Evolutionary conservation across 1,284 basidiomycete genomes (phyloP).

Genomic region (Dichomitus squalens): DNA sequence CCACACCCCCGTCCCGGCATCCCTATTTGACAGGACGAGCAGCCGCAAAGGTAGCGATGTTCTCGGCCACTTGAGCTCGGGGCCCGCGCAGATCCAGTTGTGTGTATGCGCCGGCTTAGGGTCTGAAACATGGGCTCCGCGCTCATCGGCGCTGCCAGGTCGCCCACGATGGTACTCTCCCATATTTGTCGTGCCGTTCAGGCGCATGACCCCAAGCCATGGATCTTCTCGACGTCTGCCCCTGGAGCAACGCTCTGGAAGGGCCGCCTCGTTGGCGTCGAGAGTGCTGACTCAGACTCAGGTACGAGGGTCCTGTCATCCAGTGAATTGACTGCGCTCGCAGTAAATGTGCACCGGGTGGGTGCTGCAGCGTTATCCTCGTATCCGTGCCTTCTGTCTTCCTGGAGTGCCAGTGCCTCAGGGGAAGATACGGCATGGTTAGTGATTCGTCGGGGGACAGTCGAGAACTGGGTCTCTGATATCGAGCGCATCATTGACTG

Average conservation of each 20-base stretch:
- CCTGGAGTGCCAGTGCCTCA: no score
- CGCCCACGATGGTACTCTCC: not conserved
- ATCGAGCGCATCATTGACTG: no score
- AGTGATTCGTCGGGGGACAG: no score
- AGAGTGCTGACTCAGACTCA: not conserved
- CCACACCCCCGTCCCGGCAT: no score
- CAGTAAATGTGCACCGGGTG: not conserved
- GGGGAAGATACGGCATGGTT: no score
- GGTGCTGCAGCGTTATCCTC: not conserved
- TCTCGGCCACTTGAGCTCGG: not conserved
- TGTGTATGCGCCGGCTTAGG: not conserved
- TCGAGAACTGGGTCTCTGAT: no score
- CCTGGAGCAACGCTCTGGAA: not conserved
- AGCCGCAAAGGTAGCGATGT: not conserved
- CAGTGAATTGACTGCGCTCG: not conserved
- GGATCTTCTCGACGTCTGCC: not conserved
- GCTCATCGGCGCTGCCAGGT: not conserved
- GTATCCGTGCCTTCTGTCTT: not conserved
- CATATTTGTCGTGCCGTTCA: not conserved
- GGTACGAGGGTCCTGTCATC: not conserved
- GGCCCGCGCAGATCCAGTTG: not conserved
- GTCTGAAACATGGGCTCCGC: not conserved
- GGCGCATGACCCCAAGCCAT: constrained; percentile 1
- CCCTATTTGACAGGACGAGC: not conserved
- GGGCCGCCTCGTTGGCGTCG: not conserved